Percentiles rank a stretch among this genome's conserved stretches.
phyloP scores from a whole-genome alignment of 768 basidiomycete genomes.

The Collybia sp. region DNA sequence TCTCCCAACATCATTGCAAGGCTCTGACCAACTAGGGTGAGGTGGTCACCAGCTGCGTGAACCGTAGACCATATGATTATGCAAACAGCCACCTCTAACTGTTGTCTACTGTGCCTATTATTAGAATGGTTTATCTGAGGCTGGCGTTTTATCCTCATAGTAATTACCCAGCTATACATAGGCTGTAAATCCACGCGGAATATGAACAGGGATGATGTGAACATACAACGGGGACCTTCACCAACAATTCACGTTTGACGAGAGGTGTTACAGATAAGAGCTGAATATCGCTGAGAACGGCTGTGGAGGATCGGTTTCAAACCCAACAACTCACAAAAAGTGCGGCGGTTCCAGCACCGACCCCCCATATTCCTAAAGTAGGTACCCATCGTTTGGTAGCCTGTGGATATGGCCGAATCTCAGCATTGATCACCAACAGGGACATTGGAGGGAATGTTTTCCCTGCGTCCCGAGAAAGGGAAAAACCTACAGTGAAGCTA shows the following conservation, averaged over 20 bases:
- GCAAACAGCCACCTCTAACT: too few relatives aligned
- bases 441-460: too few relatives aligned
- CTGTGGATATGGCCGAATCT: constrained; percentile 21
- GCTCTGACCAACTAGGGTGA: too few relatives aligned
- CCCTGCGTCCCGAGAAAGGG: too few relatives aligned
- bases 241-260: constrained; percentile 68
- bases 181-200: constrained; percentile 5
- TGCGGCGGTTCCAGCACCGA: constrained; percentile 60
- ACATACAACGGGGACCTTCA: constrained; percentile 61
- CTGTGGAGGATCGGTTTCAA: neutral
- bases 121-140: constrained; percentile 83
- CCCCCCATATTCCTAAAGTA: constrained; percentile 66
- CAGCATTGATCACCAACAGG: too few relatives aligned
- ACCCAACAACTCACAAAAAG: constrained; percentile 50
- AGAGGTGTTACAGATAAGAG: constrained; percentile 82
- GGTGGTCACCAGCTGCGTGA: too few relatives aligned
- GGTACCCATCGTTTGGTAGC: constrained; percentile 53
- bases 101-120: neutral
- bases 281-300: constrained; percentile 27
- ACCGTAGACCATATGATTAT: too few relatives aligned
- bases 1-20: too few relatives aligned
- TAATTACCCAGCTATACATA: constrained; percentile 55
- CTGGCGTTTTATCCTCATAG: constrained; percentile 76
- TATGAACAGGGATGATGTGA: constrained; percentile 3
- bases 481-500: constrained; percentile 29